A percentile compares a stretch with the other conserved stretches of the same genome.
Evolutionary conservation across 768 basidiomycete species (phyloP).

Genomic region (Calocera viscosa): DNA sequence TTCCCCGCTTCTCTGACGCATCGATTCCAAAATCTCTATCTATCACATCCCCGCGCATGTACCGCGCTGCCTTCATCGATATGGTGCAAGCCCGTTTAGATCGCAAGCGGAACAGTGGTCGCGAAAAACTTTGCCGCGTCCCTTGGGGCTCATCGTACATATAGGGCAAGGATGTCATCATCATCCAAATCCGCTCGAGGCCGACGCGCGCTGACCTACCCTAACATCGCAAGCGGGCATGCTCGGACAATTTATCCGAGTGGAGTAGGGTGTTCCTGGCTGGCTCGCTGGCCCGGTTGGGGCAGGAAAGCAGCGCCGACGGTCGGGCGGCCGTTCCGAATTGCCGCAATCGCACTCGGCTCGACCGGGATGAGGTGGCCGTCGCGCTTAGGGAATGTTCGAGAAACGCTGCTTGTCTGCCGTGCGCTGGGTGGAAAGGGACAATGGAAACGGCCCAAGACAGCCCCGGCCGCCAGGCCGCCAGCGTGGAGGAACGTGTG

Average conservation of each 20-base stretch:
- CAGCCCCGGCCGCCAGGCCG: not conserved
- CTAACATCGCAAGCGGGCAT: not conserved
- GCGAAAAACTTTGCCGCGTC: not conserved
- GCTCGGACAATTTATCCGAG: not conserved
- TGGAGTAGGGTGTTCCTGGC: not conserved
- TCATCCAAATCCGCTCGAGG: not conserved
- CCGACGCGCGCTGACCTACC: not conserved
- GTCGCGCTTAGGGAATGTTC: not conserved
- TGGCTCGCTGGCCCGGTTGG: no score
- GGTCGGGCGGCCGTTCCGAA: no score
- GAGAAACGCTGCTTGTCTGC: not conserved
- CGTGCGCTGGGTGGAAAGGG: not conserved
- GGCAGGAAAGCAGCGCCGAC: no score
- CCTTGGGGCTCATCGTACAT: not conserved
- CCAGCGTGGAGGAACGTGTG: not conserved
- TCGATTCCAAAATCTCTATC: no score
- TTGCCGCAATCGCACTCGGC: not conserved
- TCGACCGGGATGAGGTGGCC: not conserved
- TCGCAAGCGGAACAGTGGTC: not conserved
- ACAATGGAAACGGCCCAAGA: not conserved
- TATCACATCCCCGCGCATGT: no score
- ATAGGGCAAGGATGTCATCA: not conserved
- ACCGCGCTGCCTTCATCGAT: no score
- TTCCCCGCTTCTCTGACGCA: no score
- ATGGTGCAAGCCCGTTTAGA: no score